Conservation (phyloP, 2,329 filamentous ascomycete species). For the Talaromyces sp. region DNA sequence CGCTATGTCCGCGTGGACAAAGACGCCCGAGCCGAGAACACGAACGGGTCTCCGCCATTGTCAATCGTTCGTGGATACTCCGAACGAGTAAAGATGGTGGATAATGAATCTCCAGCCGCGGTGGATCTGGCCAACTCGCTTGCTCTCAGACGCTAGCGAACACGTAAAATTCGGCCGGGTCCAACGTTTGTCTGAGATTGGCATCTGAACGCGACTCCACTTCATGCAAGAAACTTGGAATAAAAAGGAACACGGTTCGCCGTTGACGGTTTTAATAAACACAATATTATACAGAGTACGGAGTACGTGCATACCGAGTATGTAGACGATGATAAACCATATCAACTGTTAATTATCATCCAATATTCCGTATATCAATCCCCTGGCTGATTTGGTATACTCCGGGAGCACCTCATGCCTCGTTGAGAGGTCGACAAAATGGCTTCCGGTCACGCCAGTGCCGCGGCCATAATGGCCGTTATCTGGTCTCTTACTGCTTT, state of each 20-base stretch:
- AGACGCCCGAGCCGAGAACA: neutral
- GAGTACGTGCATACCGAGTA: neutral
- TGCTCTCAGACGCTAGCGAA: neutral
- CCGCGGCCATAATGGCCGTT: conserved; percentile 5
- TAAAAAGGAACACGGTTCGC: neutral
- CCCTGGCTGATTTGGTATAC: neutral
- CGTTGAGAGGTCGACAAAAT: neutral
- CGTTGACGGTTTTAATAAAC: neutral
- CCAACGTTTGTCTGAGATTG: neutral
- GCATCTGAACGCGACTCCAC: neutral
- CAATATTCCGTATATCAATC: neutral
- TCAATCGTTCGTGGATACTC: neutral
- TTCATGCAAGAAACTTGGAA: neutral
- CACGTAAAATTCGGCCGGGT: neutral
- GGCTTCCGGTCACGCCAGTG: neutral
- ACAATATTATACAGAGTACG: neutral
- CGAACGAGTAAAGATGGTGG: neutral
- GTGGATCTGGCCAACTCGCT: neutral
- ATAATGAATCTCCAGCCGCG: neutral
- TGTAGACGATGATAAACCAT: neutral
- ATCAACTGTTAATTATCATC: neutral
- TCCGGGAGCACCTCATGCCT: neutral
- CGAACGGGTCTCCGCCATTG: neutral
- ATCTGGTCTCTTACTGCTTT: conserved; percentile 9
- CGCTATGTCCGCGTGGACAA: neutral